These are phyloP conservation scores for Fusarium ambrosium DNA, from an alignment of 2,329 filamentous ascomycete genomes.

Conservation along the genomic window DNA sequence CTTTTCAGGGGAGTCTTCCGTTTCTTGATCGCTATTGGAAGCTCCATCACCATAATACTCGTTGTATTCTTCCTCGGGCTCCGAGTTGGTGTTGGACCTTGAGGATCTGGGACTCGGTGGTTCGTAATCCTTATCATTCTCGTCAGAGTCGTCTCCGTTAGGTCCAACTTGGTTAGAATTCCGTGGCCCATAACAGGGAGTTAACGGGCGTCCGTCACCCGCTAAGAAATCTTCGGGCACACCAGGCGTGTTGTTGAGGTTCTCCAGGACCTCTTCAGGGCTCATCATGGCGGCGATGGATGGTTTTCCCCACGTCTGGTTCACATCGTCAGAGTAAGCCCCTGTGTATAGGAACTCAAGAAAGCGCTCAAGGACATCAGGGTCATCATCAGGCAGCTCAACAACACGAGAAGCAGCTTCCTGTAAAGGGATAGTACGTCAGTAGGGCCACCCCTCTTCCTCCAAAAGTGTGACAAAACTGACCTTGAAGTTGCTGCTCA, in stretches of 20 bases:
- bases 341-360: slow-evolving; percentile 51
- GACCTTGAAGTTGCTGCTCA: slow-evolving; percentile 49
- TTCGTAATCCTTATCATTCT: background rate
- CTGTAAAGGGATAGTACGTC: slow-evolving; percentile 13
- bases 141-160: background rate
- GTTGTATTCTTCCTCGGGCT: slow-evolving; percentile 29
- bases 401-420: slow-evolving; percentile 34
- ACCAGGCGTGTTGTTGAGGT: slow-evolving; percentile 8
- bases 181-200: background rate
- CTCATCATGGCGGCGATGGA: background rate
- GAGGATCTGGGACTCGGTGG: background rate
- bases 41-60: slow-evolving; percentile 3
- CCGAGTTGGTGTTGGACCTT: background rate
- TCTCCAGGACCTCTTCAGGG: slow-evolving; percentile 12
- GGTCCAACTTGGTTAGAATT: background rate
- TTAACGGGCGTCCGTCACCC: background rate
- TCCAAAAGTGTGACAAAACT: background rate
- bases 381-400: slow-evolving; percentile 49
- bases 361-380: slow-evolving; percentile 42
- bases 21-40: background rate
- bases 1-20: background rate
- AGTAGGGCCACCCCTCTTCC: background rate
- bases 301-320: background rate
- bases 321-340: slow-evolving; percentile 27
- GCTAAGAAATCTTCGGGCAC: background rate